Base-by-base conservation (phyloP, 176 grass and related monocot genomes). In the Pontederia paniculata region DNA sequence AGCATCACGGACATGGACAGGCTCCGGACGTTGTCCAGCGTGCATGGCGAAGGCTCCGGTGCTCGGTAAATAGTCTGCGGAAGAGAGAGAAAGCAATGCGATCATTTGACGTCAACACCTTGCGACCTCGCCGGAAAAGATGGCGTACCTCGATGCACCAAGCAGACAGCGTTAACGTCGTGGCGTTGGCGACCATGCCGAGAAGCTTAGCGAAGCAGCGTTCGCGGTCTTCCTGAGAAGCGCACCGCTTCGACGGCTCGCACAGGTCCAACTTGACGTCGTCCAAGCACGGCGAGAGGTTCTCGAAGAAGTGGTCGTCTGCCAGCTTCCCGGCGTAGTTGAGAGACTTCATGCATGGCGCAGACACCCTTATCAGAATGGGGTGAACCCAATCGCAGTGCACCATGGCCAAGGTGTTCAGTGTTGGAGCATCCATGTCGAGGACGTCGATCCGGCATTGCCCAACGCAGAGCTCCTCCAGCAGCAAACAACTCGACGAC, bases 121-220 rank as follows among this genome's bases (percentile, higher is more conserved):
- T 23, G 44, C 37, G 12, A n/a, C 22, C 55, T 71, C 44, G 77
- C 63, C 20, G 62, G 57, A 21, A 71, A 57, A 14, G 45, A 56
- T 65, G 9, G 13, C 49, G 20, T 74, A 84, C 81, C 81, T 84
- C 76, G 44, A 79, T 79, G 72, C 81, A 84, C 76, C 81, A 84
- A n/a, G 81, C 62, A 11, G 81, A 84, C 10, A 84, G 72, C 46
- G 58, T 43, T 8, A 84, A 73, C 50, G 56, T 75, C 19, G 23
- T 67, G 50, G 19, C 66, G 57, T 84, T 79, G 12, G 55, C 67
- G 51, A 79, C 81, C 52, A 63, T 57, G 23, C 45, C 17, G 51
- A 84, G 62, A 48, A 79, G 76, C 62, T 62, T 68, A 52, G 67
- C 66, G n/a, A 79, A 48, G 60, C 74, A 31, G 56, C 44, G 56